Base-by-base conservation (phyloP, 352 stramenopile species). In the Pythium scleroteichum region DNA sequence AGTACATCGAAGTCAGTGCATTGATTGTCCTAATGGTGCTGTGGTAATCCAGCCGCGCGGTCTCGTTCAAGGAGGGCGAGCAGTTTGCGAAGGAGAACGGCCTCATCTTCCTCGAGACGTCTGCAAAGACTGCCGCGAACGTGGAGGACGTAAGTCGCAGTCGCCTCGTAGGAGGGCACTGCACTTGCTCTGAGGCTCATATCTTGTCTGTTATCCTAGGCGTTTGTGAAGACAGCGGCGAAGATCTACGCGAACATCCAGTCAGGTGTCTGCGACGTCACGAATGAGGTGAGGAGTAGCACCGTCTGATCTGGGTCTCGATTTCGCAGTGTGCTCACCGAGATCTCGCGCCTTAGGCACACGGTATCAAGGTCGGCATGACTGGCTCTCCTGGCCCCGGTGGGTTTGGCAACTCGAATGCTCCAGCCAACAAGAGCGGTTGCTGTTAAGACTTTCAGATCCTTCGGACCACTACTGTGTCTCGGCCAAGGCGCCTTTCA, bases 41-140 rank as follows among this genome's bases (percentile, higher is more conserved):
- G 33, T 56, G 23, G 26, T 20, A 32, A 19, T 53, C 3, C 26
- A 72, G 84, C 56, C 87, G 97, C 26, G 95, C 94, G 14, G 97
- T 99, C 24, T 96, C 82, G 47, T 98, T 92, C 49, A 97, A 99
- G 72, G 98, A 99, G 75, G 98, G 97, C 45, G 92, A 97, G 70
- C 81, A 97, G 65, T 99, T 99, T 82, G 98, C 98, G 12, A 96
- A 99, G 71, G 95, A 99, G 65, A 98, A 99, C 76, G 97, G 97
- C 1, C 80, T 99, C n/a, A 98, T 99, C 58, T 99, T 99, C 82
- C 79, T 99, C 49, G 98, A 99, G 78, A 99, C 98, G 4, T 99
- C 91, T 48, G 98, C 98, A 16, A 99, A 99, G 82, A 99, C 97
- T 4, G 95, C 96, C 4, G 94, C 93, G 45, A 99, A 99, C 73